Percentiles rank a stretch among this genome's conserved stretches.
These are phyloP conservation scores for Dimargaris xerosporica DNA, from an alignment of 192 early-diverging fungal genomes.

Conservation along the genomic window DNA sequence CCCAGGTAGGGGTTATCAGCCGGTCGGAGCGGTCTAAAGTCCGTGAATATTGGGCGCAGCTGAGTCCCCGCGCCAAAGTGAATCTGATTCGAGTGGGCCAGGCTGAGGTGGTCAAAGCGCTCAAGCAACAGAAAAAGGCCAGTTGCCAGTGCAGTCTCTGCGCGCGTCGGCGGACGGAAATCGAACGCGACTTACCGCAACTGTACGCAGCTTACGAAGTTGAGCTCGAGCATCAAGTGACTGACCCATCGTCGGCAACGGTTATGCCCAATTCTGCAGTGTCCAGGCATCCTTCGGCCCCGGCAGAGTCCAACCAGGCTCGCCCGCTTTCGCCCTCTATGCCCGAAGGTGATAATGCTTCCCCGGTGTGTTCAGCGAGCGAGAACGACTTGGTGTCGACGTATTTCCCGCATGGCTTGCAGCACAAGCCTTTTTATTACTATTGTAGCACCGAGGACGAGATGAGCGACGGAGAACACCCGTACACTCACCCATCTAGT, in stretches of 20 bases:
- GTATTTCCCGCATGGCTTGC: neutral
- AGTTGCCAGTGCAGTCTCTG: constrained; percentile 2
- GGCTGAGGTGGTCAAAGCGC: neutral
- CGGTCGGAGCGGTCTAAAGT: neutral
- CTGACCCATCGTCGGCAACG: neutral
- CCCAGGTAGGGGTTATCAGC: neutral
- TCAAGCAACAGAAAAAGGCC: neutral
- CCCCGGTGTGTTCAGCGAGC: neutral
- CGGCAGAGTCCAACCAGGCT: too few relatives aligned
- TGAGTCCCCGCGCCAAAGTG: neutral
- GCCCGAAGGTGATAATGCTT: neutral
- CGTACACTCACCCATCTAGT: neutral
- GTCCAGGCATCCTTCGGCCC: neutral
- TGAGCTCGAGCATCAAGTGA: neutral
- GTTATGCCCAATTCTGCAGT: neutral
- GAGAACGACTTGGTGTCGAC: neutral
- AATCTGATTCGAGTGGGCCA: neutral
- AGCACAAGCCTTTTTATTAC: neutral
- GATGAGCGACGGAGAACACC: neutral
- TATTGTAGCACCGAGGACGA: neutral
- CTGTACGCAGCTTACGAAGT: neutral
- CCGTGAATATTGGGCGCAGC: neutral
- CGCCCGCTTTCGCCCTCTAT: neutral
- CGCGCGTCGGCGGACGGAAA: neutral
- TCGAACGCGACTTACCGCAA: neutral